Percentiles rank a stretch among this genome's conserved stretches.
phyloP scores from a whole-genome alignment of 202 grass and related monocot genomes.

The Brachypodium distachyon region DNA sequence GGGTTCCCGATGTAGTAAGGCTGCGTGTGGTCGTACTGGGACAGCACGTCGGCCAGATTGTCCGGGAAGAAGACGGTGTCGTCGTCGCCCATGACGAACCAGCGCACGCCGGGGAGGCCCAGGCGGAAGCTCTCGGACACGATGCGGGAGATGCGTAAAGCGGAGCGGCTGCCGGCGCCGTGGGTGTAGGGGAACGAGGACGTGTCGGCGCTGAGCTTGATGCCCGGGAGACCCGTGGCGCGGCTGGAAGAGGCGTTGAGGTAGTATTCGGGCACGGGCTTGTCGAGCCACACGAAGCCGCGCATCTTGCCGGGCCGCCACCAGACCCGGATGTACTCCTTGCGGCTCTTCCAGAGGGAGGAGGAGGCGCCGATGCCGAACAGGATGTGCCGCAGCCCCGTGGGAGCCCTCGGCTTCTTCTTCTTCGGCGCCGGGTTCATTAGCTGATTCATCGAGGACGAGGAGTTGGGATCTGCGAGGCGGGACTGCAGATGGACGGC shows the following conservation, averaged over 20 bases:
- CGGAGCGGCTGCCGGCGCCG: conserved; percentile 33
- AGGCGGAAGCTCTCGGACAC: conserved; percentile 41
- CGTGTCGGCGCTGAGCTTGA: conserved; percentile 28
- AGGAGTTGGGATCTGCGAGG: too few relatives aligned
- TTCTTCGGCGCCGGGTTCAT: neutral
- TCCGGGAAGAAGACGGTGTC: conserved; percentile 66
- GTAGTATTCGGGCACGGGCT: conserved; percentile 29
- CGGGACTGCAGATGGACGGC: too few relatives aligned
- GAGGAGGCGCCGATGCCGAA: conserved; percentile 47
- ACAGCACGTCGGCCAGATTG: conserved; percentile 47
- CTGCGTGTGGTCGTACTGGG: conserved; percentile 52
- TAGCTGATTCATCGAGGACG: neutral
- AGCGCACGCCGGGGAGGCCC: conserved; percentile 26
- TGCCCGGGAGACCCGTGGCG: conserved; percentile 20
- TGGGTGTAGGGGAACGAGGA: conserved; percentile 54
- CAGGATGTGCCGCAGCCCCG: conserved; percentile 17
- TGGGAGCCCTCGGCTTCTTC: neutral
- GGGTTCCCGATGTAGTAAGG: conserved; percentile 64
- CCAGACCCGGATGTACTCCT: conserved; percentile 41
- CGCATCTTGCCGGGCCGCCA: conserved; percentile 36
- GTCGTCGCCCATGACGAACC: conserved; percentile 70
- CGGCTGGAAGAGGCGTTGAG: neutral
- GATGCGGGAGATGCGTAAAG: conserved; percentile 42
- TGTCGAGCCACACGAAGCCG: conserved; percentile 51
- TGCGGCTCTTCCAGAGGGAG: conserved; percentile 25